Evolutionary conservation across 2,329 filamentous ascomycete species (phyloP).

Genomic region (Fusarium illudens): DNA sequence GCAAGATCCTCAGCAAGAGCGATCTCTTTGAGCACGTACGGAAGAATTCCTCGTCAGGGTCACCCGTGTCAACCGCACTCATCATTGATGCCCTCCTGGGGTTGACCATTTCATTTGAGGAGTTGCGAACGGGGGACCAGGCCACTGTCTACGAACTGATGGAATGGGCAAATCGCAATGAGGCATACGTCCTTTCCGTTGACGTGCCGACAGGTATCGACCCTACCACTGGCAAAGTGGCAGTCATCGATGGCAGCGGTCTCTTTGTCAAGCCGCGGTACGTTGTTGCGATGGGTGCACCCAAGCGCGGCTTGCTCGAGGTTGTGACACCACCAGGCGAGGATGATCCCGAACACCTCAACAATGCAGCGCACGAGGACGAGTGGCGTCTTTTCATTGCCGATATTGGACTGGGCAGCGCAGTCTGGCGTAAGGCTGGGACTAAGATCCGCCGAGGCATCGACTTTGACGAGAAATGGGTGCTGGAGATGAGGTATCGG

Average conservation of each 20-base stretch:
- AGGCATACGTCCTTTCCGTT: constrained; percentile 84
- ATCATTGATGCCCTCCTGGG: constrained; percentile 91
- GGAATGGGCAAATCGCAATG: constrained; percentile 90
- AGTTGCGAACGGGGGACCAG: constrained; percentile 83
- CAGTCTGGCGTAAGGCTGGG: constrained; percentile 85
- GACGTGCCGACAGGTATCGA: constrained; percentile 91
- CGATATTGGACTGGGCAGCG: constrained; percentile 84
- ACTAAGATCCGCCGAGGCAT: constrained; percentile 84
- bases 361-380: constrained; percentile 55
- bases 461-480: constrained; percentile 89
- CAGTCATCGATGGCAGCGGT: constrained; percentile 75
- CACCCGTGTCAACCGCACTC: constrained; percentile 71
- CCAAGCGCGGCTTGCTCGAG: constrained; percentile 83
- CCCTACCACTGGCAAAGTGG: constrained; percentile 74
- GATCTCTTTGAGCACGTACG: constrained; percentile 69
- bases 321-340: constrained; percentile 68
- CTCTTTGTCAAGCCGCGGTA: constrained; percentile 84
- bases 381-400: constrained; percentile 84
- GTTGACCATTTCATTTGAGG: constrained; percentile 87
- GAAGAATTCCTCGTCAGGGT: constrained; percentile 51
- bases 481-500: constrained; percentile 72
- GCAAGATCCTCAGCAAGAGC: constrained; percentile 70
- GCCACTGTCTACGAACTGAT: constrained; percentile 88
- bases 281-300: constrained; percentile 85
- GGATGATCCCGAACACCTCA: constrained; percentile 45